phyloP scores from a whole-genome alignment of 306 rosid species.

The Calophaca sinica region DNA sequence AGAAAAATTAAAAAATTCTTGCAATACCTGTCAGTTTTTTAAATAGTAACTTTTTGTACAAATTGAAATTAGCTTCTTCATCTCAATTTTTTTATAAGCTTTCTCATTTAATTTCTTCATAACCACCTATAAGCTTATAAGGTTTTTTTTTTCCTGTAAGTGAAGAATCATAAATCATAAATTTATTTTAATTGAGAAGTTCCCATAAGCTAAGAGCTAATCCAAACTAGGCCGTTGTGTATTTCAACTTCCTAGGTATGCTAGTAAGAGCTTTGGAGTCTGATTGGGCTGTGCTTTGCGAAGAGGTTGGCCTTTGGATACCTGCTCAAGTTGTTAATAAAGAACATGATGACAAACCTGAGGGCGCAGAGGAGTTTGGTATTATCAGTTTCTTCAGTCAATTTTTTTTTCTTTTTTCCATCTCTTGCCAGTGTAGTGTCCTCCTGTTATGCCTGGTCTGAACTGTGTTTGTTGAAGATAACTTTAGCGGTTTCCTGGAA shows the following conservation, averaged over 20 bases:
- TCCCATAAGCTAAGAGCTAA: no score
- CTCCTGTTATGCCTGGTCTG: not conserved
- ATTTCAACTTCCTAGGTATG: slow-evolving; percentile 55
- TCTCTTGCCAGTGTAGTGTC: not conserved
- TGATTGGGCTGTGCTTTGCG: slow-evolving; percentile 66
- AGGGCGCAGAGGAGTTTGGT: slow-evolving; percentile 71
- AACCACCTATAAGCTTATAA: no score
- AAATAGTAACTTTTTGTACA: no score
- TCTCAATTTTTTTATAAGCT: no score
- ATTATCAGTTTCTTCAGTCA: slow-evolving; percentile 37
- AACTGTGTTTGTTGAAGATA: not conserved
- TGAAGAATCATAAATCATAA: no score
- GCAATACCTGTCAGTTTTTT: no score
- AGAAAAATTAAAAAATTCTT: no score
- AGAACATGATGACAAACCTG: slow-evolving; percentile 82
- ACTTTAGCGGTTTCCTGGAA: not conserved
- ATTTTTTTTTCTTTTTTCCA: not conserved
- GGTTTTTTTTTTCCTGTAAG: no score
- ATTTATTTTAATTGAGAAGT: no score
- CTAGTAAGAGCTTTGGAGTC: slow-evolving; percentile 80
- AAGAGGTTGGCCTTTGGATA: slow-evolving; percentile 88
- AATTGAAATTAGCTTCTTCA: no score
- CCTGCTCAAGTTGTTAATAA: slow-evolving; percentile 60
- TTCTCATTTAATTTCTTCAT: no score
- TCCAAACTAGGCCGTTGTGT: not conserved